A percentile compares a stretch with the other conserved stretches of the same genome.
Conservation (phyloP, 2,329 filamentous ascomycete species). For the Fusarium poae region DNA sequence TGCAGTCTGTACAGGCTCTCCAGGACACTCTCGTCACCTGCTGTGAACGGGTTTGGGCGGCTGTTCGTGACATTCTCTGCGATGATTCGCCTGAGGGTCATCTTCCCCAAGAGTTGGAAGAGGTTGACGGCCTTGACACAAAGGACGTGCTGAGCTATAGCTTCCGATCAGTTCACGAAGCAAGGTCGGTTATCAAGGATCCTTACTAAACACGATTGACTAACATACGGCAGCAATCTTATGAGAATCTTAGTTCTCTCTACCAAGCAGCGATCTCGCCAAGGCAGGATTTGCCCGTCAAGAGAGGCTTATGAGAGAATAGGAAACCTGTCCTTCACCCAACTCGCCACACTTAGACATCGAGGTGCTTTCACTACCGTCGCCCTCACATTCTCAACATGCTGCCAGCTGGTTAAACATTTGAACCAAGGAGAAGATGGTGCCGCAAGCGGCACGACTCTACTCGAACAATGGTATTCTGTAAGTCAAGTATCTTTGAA, state of each 20-base stretch:
- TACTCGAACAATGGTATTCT: constrained; percentile 79
- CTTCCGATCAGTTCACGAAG: constrained; percentile 94
- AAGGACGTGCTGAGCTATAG: constrained; percentile 95
- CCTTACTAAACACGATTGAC: neutral
- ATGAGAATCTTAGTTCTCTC: constrained; percentile 73
- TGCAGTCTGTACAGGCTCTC: constrained; percentile 55
- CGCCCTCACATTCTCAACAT: constrained; percentile 85
- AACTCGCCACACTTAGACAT: constrained; percentile 86
- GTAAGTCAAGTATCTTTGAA: constrained; percentile 54
- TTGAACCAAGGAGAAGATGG: constrained; percentile 51
- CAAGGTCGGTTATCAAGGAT: constrained; percentile 69
- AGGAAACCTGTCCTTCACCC: constrained; percentile 81
- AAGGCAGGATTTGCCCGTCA: constrained; percentile 62
- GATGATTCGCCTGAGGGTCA: constrained; percentile 95
- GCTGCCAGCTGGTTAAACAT: constrained; percentile 75
- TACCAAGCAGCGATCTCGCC: constrained; percentile 60
- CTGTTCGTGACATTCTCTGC: constrained; percentile 83
- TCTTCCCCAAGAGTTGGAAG: constrained; percentile 80
- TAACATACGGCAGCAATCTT: constrained; percentile 69
- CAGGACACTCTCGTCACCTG: constrained; percentile 70
- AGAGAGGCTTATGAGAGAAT: constrained; percentile 71
- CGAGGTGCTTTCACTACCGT: constrained; percentile 95
- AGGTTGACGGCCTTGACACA: constrained; percentile 77
- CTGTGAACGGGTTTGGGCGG: constrained; percentile 79
- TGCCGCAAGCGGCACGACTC: constrained; percentile 51